A percentile compares a stretch with the other conserved stretches of the same genome.
Conservation (phyloP, 192 early-diverging fungal species). For the Coemansia sp. region DNA sequence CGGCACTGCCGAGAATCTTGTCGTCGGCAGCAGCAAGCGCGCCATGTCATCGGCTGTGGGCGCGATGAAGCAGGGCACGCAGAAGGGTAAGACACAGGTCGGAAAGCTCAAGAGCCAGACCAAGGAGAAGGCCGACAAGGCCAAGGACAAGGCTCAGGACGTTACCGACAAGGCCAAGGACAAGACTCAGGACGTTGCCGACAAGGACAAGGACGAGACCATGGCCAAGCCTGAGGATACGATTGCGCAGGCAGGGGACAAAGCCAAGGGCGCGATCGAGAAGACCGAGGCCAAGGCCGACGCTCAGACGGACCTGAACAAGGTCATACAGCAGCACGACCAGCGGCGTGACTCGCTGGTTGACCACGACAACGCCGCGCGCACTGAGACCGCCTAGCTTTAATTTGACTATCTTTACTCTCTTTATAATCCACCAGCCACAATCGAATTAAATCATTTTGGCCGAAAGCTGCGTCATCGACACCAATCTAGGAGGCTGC, state of each 20-base stretch:
- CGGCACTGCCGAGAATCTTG: slow-evolving; percentile 16
- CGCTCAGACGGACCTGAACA: slow-evolving; percentile 2
- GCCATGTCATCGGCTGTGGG: slow-evolving; percentile 20
- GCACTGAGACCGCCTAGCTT: background rate
- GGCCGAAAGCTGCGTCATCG: too few species aligned
- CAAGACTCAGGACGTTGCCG: background rate
- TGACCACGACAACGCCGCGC: slow-evolving; percentile 2
- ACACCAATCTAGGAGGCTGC: too few species aligned
- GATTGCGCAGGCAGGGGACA: too few species aligned
- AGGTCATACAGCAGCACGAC: slow-evolving; percentile 23
- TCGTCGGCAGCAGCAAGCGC: slow-evolving; percentile 22
- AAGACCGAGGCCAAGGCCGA: background rate
- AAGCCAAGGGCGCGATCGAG: background rate
- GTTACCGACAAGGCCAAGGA: background rate
- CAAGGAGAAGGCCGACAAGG: slow-evolving; percentile 5
- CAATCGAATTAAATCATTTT: too few species aligned
- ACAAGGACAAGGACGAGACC: background rate
- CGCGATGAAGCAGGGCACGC: slow-evolving; percentile 24
- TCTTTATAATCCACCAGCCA: too few species aligned
- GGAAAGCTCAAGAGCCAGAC: slow-evolving; percentile 7
- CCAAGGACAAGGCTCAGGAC: slow-evolving; percentile 1
- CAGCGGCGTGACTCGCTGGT: slow-evolving; percentile 23
- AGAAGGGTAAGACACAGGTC: slow-evolving; percentile 28
- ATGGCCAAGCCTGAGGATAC: background rate
- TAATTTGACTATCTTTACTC: background rate